Percentiles rank a stretch among this genome's conserved stretches.
These are phyloP conservation scores for Aspergillus quadricinctus DNA, from an alignment of 2,329 filamentous ascomycete species.

Conservation along the genomic window DNA sequence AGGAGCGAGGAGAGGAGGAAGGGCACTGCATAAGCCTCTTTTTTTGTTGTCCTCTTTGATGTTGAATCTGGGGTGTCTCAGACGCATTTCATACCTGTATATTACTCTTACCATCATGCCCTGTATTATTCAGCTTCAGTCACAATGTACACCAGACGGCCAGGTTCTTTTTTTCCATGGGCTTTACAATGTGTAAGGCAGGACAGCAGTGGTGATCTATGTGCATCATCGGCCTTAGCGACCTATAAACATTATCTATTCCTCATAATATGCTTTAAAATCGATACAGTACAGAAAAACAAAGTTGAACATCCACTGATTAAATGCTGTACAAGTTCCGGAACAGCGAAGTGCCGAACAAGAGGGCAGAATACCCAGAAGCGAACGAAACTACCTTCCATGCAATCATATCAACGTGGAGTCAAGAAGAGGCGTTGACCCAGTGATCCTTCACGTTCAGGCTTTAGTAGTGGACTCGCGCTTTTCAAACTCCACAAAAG, in stretches of 20 bases:
- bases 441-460: constrained; percentile 9
- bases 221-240: neutral
- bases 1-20: constrained; percentile 74
- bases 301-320: neutral
- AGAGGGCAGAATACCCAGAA: neutral
- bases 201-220: neutral
- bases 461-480: constrained; percentile 24
- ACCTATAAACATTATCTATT: neutral
- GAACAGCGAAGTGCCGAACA: neutral
- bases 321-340: neutral
- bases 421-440: neutral
- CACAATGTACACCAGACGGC: constrained; percentile 6
- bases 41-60: neutral
- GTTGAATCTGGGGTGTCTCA: constrained; percentile 10
- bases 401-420: neutral
- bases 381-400: neutral
- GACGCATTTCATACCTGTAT: constrained; percentile 10
- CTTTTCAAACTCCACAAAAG: constrained; percentile 69
- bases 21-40: constrained; percentile 21
- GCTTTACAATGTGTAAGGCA: neutral
- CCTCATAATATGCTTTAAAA: neutral
- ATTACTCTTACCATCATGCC: neutral
- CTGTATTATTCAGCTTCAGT: constrained; percentile 3
- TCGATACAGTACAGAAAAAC: neutral
- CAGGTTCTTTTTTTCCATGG: neutral